Base-by-base conservation (phyloP, 208 protist species). In the Crithidia thermophila region DNA sequence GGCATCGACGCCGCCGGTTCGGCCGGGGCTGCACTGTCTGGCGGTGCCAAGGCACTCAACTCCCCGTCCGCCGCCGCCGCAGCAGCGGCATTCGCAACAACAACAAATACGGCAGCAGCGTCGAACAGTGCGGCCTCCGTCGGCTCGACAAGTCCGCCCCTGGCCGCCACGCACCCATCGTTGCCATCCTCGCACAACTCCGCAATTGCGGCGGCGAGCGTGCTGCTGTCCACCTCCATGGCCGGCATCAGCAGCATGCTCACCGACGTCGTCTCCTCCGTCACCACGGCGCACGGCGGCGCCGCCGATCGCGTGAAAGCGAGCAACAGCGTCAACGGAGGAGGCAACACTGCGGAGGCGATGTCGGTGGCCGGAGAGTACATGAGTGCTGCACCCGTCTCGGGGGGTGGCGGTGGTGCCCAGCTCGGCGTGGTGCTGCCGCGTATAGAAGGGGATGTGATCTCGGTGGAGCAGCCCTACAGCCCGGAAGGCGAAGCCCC, bases 391-490 rank as follows among this genome's bases (percentile, higher is more conserved):
- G 40, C 40, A 18, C 16, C 40, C 13, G 10, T 51, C n/a, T 5
- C 13, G 21, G 31, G 47, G 20, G 45, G 36, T 36, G 56, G 59
- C 20, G 28, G 37, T 1, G 70, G 67, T 3, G 53, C 81, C 14
- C 47, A 53, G 37, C 67, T 88, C 28, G 87, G 87, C 18, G 75
- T 89, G 18, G 79, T 81, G 50, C 63, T 94, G 43, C 88, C 88
- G 0, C 85, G 84, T 37, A 46, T 94, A 25, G 79, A 86, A 28
- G 79, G 79, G 2, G 83, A 81, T 11, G 73, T 94, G 36, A 51
- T 80, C 25, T 94, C 88, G 18, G 60, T 81, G 23, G 88, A 94
- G 58, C 27, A 58, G 59, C 60, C 72, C 42, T 79, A 61, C 45
- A 63, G 40, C 55, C 6, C 18, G 8, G 52, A 10, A n/a, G n/a